A percentile compares a stretch with the other conserved stretches of the same genome.
These are phyloP conservation scores for Paramecium sonneborni DNA, from an alignment of 73 alveolate genomes.

Conservation along the genomic window DNA sequence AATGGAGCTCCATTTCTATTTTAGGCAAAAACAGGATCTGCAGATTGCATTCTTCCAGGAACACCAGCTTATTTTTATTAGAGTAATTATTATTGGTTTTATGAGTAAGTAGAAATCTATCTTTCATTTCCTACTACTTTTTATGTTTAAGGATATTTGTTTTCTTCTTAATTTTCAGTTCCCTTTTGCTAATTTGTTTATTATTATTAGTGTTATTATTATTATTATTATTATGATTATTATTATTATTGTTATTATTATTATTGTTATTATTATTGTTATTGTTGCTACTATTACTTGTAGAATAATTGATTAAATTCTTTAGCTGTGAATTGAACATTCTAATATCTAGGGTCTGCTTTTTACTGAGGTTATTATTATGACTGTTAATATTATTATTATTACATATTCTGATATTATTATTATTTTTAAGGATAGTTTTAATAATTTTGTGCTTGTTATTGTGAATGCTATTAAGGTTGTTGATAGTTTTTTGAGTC, in stretches of 20 bases:
- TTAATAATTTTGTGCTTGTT: not conserved
- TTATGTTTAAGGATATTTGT: not conserved
- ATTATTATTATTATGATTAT: not conserved
- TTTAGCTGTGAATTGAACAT: constrained; percentile 1
- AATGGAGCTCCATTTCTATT: not conserved
- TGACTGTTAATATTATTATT: not conserved
- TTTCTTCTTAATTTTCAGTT: not conserved
- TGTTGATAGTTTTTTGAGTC: not conserved
- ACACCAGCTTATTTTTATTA: not conserved
- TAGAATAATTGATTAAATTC: not conserved
- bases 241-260: not conserved
- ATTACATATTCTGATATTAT: not conserved
- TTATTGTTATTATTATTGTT: not conserved
- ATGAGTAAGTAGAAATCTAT: not conserved
- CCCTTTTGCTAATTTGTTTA: not conserved
- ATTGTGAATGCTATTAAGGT: not conserved
- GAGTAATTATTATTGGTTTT: not conserved
- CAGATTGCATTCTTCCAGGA: not conserved
- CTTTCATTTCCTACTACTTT: not conserved
- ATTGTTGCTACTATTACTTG: not conserved
- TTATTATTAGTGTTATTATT: not conserved
- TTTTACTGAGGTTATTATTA: not conserved
- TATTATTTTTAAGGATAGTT: not conserved
- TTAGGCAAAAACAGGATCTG: not conserved
- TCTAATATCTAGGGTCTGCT: not conserved